Conservation (phyloP, 257 asterid species). For the Solanum verrucosum region DNA sequence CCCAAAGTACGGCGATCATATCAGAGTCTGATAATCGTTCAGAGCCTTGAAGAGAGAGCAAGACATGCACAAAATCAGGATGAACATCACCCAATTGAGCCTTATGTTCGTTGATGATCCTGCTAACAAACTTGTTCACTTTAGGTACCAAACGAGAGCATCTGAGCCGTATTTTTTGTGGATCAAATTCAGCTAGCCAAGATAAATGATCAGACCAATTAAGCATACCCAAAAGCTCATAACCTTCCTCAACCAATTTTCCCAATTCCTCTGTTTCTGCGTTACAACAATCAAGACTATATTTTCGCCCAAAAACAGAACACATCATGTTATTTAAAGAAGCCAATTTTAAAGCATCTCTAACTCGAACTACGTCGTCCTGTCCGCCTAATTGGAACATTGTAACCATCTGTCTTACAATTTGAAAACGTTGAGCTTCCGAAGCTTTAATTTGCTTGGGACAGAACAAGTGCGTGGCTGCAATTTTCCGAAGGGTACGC, state of each 20-base stretch:
- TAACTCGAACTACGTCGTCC: constrained; percentile 18
- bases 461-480: constrained; percentile 54
- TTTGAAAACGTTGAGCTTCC: constrained; percentile 38
- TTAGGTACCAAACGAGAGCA: constrained; percentile 60
- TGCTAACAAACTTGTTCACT: constrained; percentile 51
- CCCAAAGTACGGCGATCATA: constrained; percentile 90
- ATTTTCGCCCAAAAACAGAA: constrained; percentile 50
- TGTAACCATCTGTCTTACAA: constrained; percentile 37
- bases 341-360: constrained; percentile 50
- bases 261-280: constrained; percentile 33
- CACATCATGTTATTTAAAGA: constrained; percentile 77
- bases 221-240: constrained; percentile 42
- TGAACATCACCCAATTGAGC: background rate
- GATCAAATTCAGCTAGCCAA: constrained; percentile 48
- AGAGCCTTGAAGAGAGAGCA: constrained; percentile 45
- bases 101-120: constrained; percentile 43
- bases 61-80: constrained; percentile 51
- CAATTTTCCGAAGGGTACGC: constrained; percentile 56
- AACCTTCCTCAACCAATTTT: constrained; percentile 62
- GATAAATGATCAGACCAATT: constrained; percentile 83
- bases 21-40: constrained; percentile 57
- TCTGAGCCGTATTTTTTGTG: constrained; percentile 49
- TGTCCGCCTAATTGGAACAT: background rate
- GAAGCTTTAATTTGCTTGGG: constrained; percentile 51
- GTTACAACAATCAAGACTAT: constrained; percentile 17